A percentile compares a stretch with the other conserved stretches of the same genome.
Evolutionary conservation across 202 grass and related monocot species (phyloP).

Genomic region (Setaria italica): DNA sequence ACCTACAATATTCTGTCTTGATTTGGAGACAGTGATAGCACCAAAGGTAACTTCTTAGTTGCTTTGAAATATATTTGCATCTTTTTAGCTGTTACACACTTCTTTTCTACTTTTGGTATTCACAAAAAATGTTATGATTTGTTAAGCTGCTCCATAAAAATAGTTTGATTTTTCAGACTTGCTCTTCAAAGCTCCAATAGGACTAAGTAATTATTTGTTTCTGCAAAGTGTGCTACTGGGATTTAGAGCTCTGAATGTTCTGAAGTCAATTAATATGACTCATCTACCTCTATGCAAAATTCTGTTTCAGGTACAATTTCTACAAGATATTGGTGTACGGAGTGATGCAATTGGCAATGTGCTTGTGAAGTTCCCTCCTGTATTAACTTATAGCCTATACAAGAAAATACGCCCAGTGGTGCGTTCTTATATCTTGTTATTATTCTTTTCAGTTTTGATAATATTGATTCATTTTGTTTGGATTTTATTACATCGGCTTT

Average conservation of each 20-base stretch:
- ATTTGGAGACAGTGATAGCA: constrained; percentile 86
- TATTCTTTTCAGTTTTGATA: not conserved
- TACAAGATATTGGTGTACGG: constrained; percentile 90
- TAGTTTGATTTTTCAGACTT: constrained; percentile 1
- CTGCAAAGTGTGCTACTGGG: not conserved
- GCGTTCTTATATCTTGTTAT: constrained; percentile 42
- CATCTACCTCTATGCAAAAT: constrained; percentile 35
- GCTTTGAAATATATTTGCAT: not conserved
- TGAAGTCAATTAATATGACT: not conserved
- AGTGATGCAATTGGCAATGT: constrained; percentile 71
- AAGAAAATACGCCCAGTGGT: constrained; percentile 98
- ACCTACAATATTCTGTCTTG: constrained; percentile 92
- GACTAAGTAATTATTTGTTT: constrained; percentile 11
- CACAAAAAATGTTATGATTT: not conserved
- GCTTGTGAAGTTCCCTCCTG: constrained; percentile 83
- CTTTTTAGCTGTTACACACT: not conserved
- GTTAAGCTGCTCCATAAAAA: not conserved
- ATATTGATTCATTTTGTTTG: not conserved
- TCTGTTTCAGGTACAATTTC: constrained; percentile 77
- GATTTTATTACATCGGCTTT: not conserved
- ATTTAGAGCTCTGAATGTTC: constrained; percentile 4
- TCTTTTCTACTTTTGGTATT: not conserved
- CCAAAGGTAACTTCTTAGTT: constrained; percentile 65
- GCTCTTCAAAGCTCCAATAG: not conserved
- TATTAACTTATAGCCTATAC: constrained; percentile 83